These are phyloP conservation scores for Globisporangium irregulare DNA, from an alignment of 352 stramenopile species.

Conservation along the genomic window DNA sequence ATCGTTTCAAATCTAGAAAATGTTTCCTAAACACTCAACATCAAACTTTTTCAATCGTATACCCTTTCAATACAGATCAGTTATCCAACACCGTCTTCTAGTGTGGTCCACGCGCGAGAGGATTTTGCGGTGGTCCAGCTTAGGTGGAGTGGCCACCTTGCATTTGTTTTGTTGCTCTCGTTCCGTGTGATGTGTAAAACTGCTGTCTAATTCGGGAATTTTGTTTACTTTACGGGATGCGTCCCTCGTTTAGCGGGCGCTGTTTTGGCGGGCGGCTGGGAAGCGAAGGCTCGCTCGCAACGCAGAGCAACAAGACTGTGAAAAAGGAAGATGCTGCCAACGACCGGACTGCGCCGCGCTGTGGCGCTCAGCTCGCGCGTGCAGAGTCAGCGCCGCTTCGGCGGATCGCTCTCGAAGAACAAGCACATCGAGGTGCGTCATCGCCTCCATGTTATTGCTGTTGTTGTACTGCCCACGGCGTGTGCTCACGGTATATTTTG, in stretches of 20 bases:
- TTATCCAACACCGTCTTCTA: neutral
- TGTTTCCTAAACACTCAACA: too few relatives aligned
- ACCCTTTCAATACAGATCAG: neutral
- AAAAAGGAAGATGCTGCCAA: conserved; percentile 33
- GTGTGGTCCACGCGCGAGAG: neutral
- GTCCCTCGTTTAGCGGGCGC: too few relatives aligned
- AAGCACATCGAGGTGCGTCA: conserved; percentile 72
- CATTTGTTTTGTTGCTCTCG: neutral
- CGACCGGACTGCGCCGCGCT: conserved; percentile 45
- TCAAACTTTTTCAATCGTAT: neutral
- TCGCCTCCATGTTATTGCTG: neutral
- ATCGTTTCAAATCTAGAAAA: neutral
- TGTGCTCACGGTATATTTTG: conserved; percentile 9
- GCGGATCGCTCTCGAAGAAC: conserved; percentile 80
- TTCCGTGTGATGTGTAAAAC: neutral
- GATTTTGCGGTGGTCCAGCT: conserved; percentile 5
- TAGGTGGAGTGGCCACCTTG: neutral
- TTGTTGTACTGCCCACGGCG: neutral
- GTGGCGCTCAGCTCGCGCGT: conserved; percentile 39
- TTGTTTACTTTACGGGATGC: too few relatives aligned
- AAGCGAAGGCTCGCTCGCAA: neutral
- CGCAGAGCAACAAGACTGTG: conserved; percentile 7
- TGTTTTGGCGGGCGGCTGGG: conserved; percentile 13
- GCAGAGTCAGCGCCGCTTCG: conserved; percentile 67
- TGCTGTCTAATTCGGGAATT: neutral